phyloP scores from a whole-genome alignment of 1,139 yeast species.

The Geotrichum europaeum region DNA sequence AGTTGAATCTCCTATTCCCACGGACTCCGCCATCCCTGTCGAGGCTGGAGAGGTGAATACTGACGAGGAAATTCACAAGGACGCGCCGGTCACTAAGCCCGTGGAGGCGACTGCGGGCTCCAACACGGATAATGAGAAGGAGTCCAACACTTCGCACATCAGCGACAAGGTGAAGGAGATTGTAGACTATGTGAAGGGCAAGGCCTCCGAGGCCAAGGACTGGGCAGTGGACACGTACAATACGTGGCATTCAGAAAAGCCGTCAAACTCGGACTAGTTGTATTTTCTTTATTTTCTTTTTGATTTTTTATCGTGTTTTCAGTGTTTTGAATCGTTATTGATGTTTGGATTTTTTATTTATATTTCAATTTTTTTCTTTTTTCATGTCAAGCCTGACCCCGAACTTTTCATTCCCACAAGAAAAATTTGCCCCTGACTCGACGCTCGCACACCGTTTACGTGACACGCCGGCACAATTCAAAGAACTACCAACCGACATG shows the following conservation, averaged over 20 bases:
- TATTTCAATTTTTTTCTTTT: neutral
- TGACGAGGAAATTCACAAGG: neutral
- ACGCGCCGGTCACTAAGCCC: neutral
- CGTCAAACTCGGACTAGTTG: neutral
- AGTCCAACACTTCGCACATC: neutral
- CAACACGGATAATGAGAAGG: constrained; percentile 9
- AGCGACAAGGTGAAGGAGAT: constrained; percentile 13
- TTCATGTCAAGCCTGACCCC: too few relatives aligned
- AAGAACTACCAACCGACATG: neutral
- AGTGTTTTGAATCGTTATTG: neutral
- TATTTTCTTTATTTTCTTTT: neutral
- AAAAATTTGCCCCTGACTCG: neutral
- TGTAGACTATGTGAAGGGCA: constrained; percentile 20
- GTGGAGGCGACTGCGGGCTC: neutral
- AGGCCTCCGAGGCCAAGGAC: constrained; percentile 11
- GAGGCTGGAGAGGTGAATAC: neutral
- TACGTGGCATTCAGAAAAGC: neutral
- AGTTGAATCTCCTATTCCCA: constrained; percentile 6
- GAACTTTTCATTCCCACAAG: neutral
- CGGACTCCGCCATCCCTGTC: constrained; percentile 8
- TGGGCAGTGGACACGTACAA: constrained; percentile 14
- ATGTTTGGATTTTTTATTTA: neutral
- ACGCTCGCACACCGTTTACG: neutral
- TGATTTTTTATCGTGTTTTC: neutral
- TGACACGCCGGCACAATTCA: neutral